Conservation (phyloP, 2,329 filamentous ascomycete species). For the Ophiosphaerella herpotricha region DNA sequence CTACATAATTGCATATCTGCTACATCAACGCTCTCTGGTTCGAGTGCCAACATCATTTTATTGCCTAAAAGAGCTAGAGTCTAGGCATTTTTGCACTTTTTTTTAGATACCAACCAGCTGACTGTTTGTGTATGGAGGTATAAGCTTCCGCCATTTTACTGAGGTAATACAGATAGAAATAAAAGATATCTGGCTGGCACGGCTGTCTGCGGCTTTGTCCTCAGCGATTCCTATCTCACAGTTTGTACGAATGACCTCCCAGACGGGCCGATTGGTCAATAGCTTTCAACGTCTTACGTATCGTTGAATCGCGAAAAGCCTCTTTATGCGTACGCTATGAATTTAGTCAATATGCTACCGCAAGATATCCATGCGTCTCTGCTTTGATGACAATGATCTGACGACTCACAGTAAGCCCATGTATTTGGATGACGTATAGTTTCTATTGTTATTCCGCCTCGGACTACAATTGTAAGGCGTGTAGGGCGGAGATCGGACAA, state of each 20-base stretch:
- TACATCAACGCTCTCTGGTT: constrained; percentile 23
- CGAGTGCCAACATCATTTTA: constrained; percentile 18
- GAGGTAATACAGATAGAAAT: constrained; percentile 7
- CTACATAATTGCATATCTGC: constrained; percentile 24
- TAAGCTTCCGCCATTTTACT: neutral
- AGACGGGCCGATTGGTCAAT: constrained; percentile 25
- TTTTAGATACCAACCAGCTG: constrained; percentile 16
- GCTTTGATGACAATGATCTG: neutral
- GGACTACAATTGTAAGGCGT: constrained; percentile 22
- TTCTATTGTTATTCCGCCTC: neutral
- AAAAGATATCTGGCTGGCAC: constrained; percentile 20
- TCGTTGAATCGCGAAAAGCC: constrained; percentile 7
- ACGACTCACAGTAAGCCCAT: neutral
- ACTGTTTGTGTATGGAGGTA: constrained; percentile 1
- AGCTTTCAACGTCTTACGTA: constrained; percentile 24
- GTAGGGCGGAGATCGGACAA: neutral
- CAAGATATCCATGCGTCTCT: too few species aligned
- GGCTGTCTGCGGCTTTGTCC: constrained; percentile 37
- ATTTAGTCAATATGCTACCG: too few species aligned
- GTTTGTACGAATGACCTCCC: constrained; percentile 6
- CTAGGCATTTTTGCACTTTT: constrained; percentile 10
- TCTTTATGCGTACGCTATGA: constrained; percentile 3
- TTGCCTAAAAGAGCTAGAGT: constrained; percentile 2
- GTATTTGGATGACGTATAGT: neutral
- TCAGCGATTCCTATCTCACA: constrained; percentile 7